Base-by-base conservation (phyloP, 805 yeast genomes). In the Wickerhamomyces queroliae region DNA sequence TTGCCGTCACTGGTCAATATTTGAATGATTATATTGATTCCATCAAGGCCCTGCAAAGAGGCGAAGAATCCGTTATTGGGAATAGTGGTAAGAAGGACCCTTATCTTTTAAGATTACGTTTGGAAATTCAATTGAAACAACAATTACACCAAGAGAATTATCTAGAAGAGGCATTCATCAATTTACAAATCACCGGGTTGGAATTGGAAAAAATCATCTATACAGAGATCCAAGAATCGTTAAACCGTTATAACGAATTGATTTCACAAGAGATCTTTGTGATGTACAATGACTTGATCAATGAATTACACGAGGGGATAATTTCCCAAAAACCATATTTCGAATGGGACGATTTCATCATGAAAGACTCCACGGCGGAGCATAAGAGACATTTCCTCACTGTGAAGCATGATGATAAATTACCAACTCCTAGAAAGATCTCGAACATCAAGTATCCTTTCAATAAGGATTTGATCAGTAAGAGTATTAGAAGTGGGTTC, bases 271-370 rank as follows among this genome's bases (percentile, higher is more conserved):
- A 85, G 58, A 80, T 88, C 32, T 80, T 80, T 48, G 67, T 83
- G 33, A 78, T 85, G 26, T 76, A 84, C 47, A 78, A 79, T 44
- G 72, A 71, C 34, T 61, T 86, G 43, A 69, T 82, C 37, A 79
- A 87, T 16, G 81, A 77, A 57, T 63, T 86, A 39, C 81, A 78
- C 47, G 53, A 63, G 25, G 89, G 89, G 3, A 76, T 89, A 42
- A 74, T 88, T 40, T 72, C 83, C 27, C 80, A 83, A 55, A 88
- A 83, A 45, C 76, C 91, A 5, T 70, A 72, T 30, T 78, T 78
- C 55, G 98, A 91, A 67, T 91, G 97, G 96, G 86, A 84, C 45
- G 72, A 83, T 19, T 93, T 87, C 47, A 75, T 90, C 38, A 57
- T 74, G 5, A 73, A 82, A 44, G 88, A 89, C 61, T 63, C 33